Conservation (phyloP, 1,284 basidiomycete genomes). For the Ustilago curta region DNA sequence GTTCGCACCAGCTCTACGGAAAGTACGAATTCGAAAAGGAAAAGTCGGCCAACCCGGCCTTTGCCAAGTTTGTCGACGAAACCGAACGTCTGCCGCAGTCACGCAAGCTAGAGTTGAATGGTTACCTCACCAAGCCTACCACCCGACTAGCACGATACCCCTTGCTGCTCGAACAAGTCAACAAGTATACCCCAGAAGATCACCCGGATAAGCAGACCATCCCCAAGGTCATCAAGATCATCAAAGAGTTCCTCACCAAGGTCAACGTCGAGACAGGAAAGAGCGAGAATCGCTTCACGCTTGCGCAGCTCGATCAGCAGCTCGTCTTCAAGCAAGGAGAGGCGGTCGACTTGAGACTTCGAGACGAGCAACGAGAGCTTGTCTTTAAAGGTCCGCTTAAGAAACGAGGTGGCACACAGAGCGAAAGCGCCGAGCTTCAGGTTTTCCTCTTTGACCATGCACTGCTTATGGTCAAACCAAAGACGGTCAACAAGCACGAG, state of each 20-base stretch:
- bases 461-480: conserved; percentile 92
- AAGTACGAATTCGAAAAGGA: conserved; percentile 99
- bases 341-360: conserved; percentile 85
- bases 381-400: conserved; percentile 94
- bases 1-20: conserved; percentile 95
- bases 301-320: conserved; percentile 88
- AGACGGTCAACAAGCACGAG: conserved; percentile 85
- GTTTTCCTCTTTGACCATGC: conserved; percentile 98
- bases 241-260: conserved; percentile 85
- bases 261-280: conserved; percentile 93
- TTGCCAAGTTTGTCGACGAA: conserved; percentile 93
- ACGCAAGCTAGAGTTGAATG: conserved; percentile 95
- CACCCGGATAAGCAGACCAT: conserved; percentile 86
- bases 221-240: conserved; percentile 81
- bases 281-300: conserved; percentile 91
- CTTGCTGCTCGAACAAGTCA: conserved; percentile 88
- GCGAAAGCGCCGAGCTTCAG: conserved; percentile 86
- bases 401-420: conserved; percentile 79
- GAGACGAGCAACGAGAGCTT: conserved; percentile 88
- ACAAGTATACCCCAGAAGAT: conserved; percentile 92
- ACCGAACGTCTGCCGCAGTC: conserved; percentile 94
- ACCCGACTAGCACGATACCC: conserved; percentile 96
- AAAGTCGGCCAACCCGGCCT: conserved; percentile 90
- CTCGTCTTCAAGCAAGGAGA: conserved; percentile 86
- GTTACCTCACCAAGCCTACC: conserved; percentile 95